Evolutionary conservation across 495 filamentous ascomycete genomes (phyloP), one percentile per base, ranked within the genome.

Genomic region (Xylaria scruposa): DNA sequence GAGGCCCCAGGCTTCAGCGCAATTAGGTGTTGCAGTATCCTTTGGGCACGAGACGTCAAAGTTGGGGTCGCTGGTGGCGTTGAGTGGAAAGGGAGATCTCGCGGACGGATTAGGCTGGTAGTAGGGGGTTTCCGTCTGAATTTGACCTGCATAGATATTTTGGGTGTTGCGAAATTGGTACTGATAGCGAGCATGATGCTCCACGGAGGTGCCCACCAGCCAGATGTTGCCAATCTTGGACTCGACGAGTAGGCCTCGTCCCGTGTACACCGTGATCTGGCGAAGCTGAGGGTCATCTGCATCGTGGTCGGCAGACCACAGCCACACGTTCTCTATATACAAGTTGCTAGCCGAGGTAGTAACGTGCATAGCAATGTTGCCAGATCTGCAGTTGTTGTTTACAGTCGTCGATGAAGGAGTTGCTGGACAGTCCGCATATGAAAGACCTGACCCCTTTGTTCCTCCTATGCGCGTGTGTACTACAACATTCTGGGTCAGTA

Each of bases 111-210:
- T 97, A 53, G 88, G 85, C 81, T 82, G 80, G 74, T 85, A 80
- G 74, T 88, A 90, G 66, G 91, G 91, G 9, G 93, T 92, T 79
- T 97, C 94, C 24, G 92, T 93, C 75, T 97, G 94, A 70, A 95
- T 90, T 74, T 91, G 88, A 12, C 91, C 91, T 74, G 88, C 89
- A 75, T 88, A 90, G 51, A 95, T 80, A 51, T 91, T 87, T 51
- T 85, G 80, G 3, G 92, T 90, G 58, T 86, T 85, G 47, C 84
- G 81, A 70, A 97, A 84, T 73, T 94, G 91, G 82, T 95, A 97
- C 78, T 97, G 90, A 76, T 94, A 94, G 6, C 93, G 83, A 5
- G 86, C 83, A 76, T 91, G 88, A 74, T 97, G 94, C 81, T 97
- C 94, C 76, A 86, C 77, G 70, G 82, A 78, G 2, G 79, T 81